Conservation (phyloP, 2,329 filamentous ascomycete species). For the Nemania sp. region DNA sequence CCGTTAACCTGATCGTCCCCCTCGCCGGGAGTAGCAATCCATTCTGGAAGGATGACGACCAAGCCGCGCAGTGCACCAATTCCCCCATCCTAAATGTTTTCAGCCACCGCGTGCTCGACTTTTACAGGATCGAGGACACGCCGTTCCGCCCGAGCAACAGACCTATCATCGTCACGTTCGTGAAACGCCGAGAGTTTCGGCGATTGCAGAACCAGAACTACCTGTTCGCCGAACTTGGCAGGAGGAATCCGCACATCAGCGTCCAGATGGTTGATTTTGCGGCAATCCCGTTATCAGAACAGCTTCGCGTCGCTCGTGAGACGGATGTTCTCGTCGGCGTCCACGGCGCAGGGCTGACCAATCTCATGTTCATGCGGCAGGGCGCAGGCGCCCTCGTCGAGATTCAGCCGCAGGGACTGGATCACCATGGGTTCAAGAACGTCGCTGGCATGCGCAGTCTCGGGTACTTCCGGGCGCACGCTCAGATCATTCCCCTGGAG, state of each 20-base stretch:
- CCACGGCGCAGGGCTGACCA: conserved; percentile 50
- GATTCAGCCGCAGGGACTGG: conserved; percentile 45
- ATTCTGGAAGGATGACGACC: no score
- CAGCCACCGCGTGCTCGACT: conserved; percentile 38
- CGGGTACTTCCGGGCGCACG: conserved; percentile 46
- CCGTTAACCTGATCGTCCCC: no score
- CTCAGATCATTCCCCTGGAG: conserved; percentile 17
- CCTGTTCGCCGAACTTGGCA: conserved; percentile 36
- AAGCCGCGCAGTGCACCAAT: conserved; percentile 38
- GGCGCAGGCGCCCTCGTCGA: conserved; percentile 45
- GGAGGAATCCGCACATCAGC: conserved; percentile 38
- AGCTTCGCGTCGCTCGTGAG: conserved; percentile 42
- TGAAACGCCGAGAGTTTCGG: conserved; percentile 43
- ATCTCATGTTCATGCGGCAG: conserved; percentile 47
- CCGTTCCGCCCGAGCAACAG: conserved; percentile 9
- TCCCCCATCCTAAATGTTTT: conserved; percentile 43
- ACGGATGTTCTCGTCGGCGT: conserved; percentile 50
- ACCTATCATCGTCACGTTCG: conserved; percentile 42
- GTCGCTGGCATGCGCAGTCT: conserved; percentile 45
- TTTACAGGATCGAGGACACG: conserved; percentile 34
- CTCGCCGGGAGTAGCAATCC: no score
- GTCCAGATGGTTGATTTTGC: conserved; percentile 46
- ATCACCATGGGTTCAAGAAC: conserved; percentile 48
- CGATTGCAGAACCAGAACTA: conserved; percentile 37
- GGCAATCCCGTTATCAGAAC: conserved; percentile 43